Evolutionary conservation across 805 yeast genomes (phyloP).

Genomic region (Sugiyamaella lignohabitans): DNA sequence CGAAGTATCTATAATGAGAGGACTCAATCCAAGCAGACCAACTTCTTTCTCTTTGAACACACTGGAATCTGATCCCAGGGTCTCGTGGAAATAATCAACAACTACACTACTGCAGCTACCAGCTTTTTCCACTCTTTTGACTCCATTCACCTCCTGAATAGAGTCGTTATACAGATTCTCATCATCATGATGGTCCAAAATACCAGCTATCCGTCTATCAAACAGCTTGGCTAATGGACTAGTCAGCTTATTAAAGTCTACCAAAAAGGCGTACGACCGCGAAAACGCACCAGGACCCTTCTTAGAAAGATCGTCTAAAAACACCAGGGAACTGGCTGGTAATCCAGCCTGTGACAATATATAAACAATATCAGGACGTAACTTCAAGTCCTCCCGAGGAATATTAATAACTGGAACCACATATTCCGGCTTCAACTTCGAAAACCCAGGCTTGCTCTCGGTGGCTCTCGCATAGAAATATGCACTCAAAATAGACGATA

Average conservation of each 20-base stretch:
- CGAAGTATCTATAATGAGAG: slow-evolving; percentile 71
- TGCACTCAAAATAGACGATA: slow-evolving; percentile 67
- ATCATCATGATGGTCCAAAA: slow-evolving; percentile 88
- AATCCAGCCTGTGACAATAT: slow-evolving; percentile 47
- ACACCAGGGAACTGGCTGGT: slow-evolving; percentile 46
- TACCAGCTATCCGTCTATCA: slow-evolving; percentile 48
- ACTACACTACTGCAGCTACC: slow-evolving; percentile 84
- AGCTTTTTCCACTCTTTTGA: slow-evolving; percentile 51
- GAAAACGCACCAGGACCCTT: slow-evolving; percentile 11
- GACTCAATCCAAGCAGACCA: slow-evolving; percentile 51
- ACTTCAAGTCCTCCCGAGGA: slow-evolving; percentile 52
- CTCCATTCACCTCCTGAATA: slow-evolving; percentile 30
- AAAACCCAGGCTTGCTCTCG: slow-evolving; percentile 22
- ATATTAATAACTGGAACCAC: slow-evolving; percentile 74
- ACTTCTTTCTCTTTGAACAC: slow-evolving; percentile 19
- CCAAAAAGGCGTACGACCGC: slow-evolving; percentile 47
- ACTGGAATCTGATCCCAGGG: slow-evolving; percentile 8
- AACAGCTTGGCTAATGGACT: slow-evolving; percentile 36
- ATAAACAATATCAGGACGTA: slow-evolving; percentile 64
- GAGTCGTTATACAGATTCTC: slow-evolving; percentile 45
- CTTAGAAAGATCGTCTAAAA: slow-evolving; percentile 55
- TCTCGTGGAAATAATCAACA: slow-evolving; percentile 45
- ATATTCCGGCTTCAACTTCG: slow-evolving; percentile 20
- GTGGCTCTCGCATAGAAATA: slow-evolving; percentile 40
- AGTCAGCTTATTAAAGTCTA: slow-evolving; percentile 74